Percentiles rank a stretch among this genome's conserved stretches.
Conservation (phyloP, 1,284 basidiomycete species). For the Coniophora puteana region DNA sequence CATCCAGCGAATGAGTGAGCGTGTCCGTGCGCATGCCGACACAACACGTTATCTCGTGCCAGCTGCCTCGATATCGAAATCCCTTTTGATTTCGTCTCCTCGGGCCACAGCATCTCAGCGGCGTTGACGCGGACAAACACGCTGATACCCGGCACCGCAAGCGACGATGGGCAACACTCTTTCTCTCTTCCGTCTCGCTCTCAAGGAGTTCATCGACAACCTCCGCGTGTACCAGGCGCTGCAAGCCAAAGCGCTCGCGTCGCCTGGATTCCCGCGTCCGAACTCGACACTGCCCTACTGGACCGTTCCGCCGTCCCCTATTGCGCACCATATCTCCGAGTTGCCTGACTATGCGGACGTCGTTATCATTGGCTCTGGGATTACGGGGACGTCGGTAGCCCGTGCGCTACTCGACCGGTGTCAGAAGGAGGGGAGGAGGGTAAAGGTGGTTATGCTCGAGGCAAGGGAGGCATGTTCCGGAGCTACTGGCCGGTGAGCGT, state of each 20-base stretch:
- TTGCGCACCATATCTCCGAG: constrained; percentile 39
- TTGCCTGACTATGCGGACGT: constrained; percentile 55
- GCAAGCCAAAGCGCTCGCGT: constrained; percentile 33
- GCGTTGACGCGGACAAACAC: no score
- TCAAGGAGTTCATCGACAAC: constrained; percentile 25
- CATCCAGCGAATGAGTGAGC: no score
- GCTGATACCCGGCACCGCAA: no score
- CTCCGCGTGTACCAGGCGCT: constrained; percentile 26
- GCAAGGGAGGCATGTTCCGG: constrained; percentile 68
- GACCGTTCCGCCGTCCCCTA: constrained; percentile 49
- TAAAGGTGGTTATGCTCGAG: constrained; percentile 60
- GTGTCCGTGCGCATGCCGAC: no score
- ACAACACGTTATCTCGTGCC: no score
- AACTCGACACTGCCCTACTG: constrained; percentile 57
- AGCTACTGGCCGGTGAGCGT: constrained; percentile 58
- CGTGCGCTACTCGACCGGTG: constrained; percentile 45
- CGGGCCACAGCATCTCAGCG: no score
- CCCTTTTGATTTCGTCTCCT: no score
- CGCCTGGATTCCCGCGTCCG: constrained; percentile 56
- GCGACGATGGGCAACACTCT: constrained; percentile 25
- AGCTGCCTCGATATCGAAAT: no score
- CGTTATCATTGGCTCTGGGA: constrained; percentile 68
- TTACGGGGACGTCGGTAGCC: constrained; percentile 60
- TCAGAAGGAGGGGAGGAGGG: constrained; percentile 15
- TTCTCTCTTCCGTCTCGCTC: constrained; percentile 23